Evolutionary conservation across 768 basidiomycete genomes (phyloP).

Genomic region (Tricholoma matsutake): DNA sequence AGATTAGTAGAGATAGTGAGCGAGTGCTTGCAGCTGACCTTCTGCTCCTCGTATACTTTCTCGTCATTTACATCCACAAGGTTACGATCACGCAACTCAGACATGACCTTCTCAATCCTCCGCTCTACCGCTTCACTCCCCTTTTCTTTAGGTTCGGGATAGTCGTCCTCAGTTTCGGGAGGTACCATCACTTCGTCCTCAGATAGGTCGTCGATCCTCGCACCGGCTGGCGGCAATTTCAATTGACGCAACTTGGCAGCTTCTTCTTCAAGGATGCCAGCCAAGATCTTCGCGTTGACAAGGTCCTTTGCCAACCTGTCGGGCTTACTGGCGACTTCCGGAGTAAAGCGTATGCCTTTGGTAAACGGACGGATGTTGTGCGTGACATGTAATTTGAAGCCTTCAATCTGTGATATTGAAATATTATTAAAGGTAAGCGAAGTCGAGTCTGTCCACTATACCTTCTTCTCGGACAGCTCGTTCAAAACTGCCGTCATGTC

Average conservation of each 20-base stretch:
- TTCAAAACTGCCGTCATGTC: conserved; percentile 74
- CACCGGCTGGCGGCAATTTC: conserved; percentile 28
- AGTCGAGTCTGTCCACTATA: conserved; percentile 26
- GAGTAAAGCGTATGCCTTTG: conserved; percentile 75
- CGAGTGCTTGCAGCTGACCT: conserved; percentile 42
- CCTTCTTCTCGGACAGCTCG: conserved; percentile 84
- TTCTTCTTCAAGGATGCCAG: conserved; percentile 73
- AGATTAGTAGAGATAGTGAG: conserved; percentile 9
- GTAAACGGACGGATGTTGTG: conserved; percentile 77
- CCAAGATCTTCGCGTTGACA: conserved; percentile 68
- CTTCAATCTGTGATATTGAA: conserved; percentile 67
- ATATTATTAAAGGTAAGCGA: neutral
- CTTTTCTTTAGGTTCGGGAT: conserved; percentile 56
- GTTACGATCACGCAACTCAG: conserved; percentile 65
- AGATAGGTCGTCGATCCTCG: conserved; percentile 29
- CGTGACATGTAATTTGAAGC: conserved; percentile 89
- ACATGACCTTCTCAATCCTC: conserved; percentile 73
- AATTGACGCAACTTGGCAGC: conserved; percentile 47
- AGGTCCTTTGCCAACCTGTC: conserved; percentile 82
- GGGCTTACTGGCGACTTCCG: conserved; percentile 76
- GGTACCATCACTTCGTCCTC: conserved; percentile 27
- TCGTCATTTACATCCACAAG: conserved; percentile 58
- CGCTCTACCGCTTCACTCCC: conserved; percentile 82
- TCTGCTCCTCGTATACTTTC: conserved; percentile 63
- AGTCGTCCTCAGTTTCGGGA: conserved; percentile 39